Evolutionary conservation across 176 grass and related monocot genomes (phyloP), one percentile per base, ranked within the genome.

Genomic region (Musa troglodytarum): DNA sequence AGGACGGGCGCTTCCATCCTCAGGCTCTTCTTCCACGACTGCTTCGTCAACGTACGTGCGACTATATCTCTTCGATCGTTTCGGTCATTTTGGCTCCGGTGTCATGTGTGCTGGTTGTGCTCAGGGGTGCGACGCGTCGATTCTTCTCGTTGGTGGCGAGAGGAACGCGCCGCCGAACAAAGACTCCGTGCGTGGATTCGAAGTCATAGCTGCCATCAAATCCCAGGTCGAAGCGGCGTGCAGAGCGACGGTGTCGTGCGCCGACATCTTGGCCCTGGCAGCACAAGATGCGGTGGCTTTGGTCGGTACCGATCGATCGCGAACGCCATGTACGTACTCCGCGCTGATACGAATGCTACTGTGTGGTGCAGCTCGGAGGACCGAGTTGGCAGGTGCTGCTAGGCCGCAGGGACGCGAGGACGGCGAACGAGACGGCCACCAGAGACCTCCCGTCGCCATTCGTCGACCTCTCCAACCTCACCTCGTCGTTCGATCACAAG

Each of bases 1-100:
- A 53, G 83, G 17, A 85, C 80, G 77, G 83, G 83, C 8, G 83
- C 83, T 17, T 85, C 83, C 10, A 29, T 85, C 11, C 8, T 85
- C 71, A 71, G 83, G 15, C 77, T 68, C 65, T 68, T 68, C 65
- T 68, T 68, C 65, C 65, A 68, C 5, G 65, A 68, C 65, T 68
- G 65, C 65, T 68, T 68, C 15, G 26, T 68, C 29, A 68, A 68
- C 24, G 65, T 34, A 34, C 64, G 64, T 25, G 2, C 26, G 10
- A 29, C 26, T 29, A 11, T 21, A 29, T 26, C 3, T 22, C 10
- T 14, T 26, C 64, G 8, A 15, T 15, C 64, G 11, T 13, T 2
- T 3, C 12, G 24, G 13, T 10, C 63, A 65, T 65, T 65, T 65
- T 19, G 57, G 20, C 54, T 17, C 16, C 54, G 0, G 15, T 19